Evolutionary conservation across 345 rosid species (phyloP).

Genomic region (Physaria fendleri): DNA sequence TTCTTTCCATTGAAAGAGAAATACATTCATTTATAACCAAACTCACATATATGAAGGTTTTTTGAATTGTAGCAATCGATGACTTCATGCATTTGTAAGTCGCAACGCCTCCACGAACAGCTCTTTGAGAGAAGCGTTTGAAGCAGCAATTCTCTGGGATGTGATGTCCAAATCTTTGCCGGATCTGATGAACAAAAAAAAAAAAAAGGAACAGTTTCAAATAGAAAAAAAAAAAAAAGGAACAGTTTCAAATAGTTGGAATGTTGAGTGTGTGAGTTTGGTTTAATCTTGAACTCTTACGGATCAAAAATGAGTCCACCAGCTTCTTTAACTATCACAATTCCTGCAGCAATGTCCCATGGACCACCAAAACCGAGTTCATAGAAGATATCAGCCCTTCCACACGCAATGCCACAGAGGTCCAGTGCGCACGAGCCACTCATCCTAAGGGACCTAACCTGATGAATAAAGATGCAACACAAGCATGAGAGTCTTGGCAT

Average conservation of each 20-base stretch:
- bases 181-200: constrained; percentile 40
- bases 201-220: background rate
- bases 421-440: constrained; percentile 90
- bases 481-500: background rate
- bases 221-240: background rate
- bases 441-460: constrained; percentile 95
- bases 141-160: constrained; percentile 76
- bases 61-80: background rate
- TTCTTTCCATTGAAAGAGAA: background rate
- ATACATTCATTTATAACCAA: background rate
- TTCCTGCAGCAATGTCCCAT: constrained; percentile 97
- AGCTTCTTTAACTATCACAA: constrained; percentile 78
- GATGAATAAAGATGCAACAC: constrained; percentile 21
- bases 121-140: constrained; percentile 68
- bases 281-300: constrained; percentile 41
- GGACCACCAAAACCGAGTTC: constrained; percentile 87
- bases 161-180: constrained; percentile 84
- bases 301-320: constrained; percentile 92
- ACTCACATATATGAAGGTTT: background rate
- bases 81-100: constrained; percentile 13
- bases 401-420: constrained; percentile 91
- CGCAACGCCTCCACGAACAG: constrained; percentile 61
- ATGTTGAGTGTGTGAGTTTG: background rate
- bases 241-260: background rate
- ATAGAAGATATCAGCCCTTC: constrained; percentile 80